Evolutionary conservation across 2,329 filamentous ascomycete genomes (phyloP).

Genomic region (Colletotrichum chlorophyti): DNA sequence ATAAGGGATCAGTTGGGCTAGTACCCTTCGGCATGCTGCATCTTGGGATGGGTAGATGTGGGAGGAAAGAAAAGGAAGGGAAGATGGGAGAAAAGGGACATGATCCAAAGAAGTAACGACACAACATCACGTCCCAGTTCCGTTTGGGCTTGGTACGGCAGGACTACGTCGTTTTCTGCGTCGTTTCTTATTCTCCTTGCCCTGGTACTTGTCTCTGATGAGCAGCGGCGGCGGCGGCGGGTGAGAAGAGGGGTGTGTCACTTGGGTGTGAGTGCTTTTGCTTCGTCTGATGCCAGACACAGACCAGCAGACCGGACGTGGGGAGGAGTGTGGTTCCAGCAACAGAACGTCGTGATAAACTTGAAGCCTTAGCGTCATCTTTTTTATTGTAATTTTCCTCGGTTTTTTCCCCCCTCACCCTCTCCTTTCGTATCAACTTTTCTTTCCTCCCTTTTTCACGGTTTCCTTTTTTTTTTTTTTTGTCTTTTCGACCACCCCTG

Average conservation of each 20-base stretch:
- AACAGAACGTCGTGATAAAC: conserved; percentile 29
- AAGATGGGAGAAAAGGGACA: conserved; percentile 27
- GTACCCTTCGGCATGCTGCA: conserved; percentile 31
- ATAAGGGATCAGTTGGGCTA: conserved; percentile 28
- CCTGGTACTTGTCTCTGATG: conserved; percentile 32
- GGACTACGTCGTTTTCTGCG: conserved; percentile 25
- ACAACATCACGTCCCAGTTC: conserved; percentile 25
- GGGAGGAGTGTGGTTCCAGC: conserved; percentile 24
- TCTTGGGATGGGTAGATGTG: conserved; percentile 27
- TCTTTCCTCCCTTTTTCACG: neutral
- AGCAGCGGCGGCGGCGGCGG: conserved; percentile 14
- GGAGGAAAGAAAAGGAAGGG: conserved; percentile 17
- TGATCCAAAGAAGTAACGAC: conserved; percentile 29
- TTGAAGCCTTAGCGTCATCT: conserved; percentile 20
- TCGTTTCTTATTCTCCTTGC: conserved; percentile 30
- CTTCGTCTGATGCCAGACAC: conserved; percentile 28
- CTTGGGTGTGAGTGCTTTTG: conserved; percentile 30
- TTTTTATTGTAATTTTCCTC: conserved; percentile 8
- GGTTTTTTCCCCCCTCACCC: neutral
- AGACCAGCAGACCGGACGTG: conserved; percentile 19
- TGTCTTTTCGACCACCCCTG: conserved; percentile 4
- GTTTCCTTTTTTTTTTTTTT: conserved; percentile 19
- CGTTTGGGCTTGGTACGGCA: conserved; percentile 29
- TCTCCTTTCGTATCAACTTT: neutral
- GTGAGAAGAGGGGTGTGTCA: conserved; percentile 29